Evolutionary conservation across 2,329 filamentous ascomycete genomes (phyloP), one percentile per base, ranked within the genome.

Genomic region (Ceratocystis smalleyi): DNA sequence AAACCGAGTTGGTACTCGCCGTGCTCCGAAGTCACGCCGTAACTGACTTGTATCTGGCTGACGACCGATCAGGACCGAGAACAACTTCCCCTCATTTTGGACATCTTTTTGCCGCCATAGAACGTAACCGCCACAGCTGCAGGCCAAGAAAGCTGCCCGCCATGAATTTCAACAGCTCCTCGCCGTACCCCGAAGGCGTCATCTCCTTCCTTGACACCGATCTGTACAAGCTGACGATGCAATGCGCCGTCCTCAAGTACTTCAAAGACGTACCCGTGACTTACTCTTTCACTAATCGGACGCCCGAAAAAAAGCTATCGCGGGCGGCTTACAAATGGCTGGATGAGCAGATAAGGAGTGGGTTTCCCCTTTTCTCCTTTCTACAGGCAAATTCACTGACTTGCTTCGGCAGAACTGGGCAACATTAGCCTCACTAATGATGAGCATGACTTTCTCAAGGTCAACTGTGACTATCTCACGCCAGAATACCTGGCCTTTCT

Each of bases 221-320:
- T 69, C 72, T 99, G 67, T 99, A 96, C 82, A 99, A 99, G 76
- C 77, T 99, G 75, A 99, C 94, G 22, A 99, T 99, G 94, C 94
- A 99, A 86, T 96, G 89, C 73, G 91, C 91, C 67, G 87, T 97
- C 68, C 82, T 95, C 69, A 95, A 95, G 75, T 95, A 91, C 77
- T 97, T 95, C 74, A 87, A 87, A 43, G 80, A 91, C 65, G 77
- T 84, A 70, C 82, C 86, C 55, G 94, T 97, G 66, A 91, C 89
- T 2, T 99, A 97, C 72, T 84, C 88, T 66, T 96, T 95, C 76
- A 97, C 91, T 62, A 99, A 99, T 73, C 87, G 94, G 61, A 99
- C 94, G 1, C 89, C 90, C 6, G 85, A 96, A 67, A 95, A 96
- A 84, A 91, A 91, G 73, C 79, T 99, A 66, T 95, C 84, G 30